phyloP scores from a whole-genome alignment of 371 early-diverging fungal genomes.

The Actinomucor elegans region DNA sequence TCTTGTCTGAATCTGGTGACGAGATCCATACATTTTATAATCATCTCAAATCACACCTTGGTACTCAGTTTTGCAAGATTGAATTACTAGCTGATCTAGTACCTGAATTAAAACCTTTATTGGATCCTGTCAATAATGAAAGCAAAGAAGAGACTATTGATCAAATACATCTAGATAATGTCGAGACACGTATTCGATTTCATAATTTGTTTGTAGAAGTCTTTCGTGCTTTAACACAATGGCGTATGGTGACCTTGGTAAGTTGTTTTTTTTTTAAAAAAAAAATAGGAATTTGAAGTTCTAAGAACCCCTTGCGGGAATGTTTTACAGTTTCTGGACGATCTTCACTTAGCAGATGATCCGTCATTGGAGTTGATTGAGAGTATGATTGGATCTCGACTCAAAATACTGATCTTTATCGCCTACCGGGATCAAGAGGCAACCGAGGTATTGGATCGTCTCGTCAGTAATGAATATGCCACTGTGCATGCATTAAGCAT shows the following conservation, averaged over 20 bases:
- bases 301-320: not conserved
- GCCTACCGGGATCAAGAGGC: constrained; percentile 42
- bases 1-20: constrained; percentile 42
- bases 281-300: not conserved
- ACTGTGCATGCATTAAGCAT: constrained; percentile 28
- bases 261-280: constrained; percentile 3
- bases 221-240: constrained; percentile 38
- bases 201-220: constrained; percentile 46
- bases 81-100: constrained; percentile 35
- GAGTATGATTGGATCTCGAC: constrained; percentile 30
- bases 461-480: constrained; percentile 29
- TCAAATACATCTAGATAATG: constrained; percentile 32
- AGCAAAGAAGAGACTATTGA: constrained; percentile 13
- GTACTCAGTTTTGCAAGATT: constrained; percentile 38
- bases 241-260: constrained; percentile 51
- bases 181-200: constrained; percentile 39
- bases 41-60: constrained; percentile 31
- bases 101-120: constrained; percentile 40
- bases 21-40: constrained; percentile 37
- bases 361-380: constrained; percentile 42
- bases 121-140: constrained; percentile 24
- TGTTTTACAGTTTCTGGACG: constrained; percentile 43
- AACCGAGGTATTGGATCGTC: constrained; percentile 9
- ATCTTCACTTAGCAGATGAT: constrained; percentile 50
- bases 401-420: constrained; percentile 33